Evolutionary conservation across 345 rosid species (phyloP).

Genomic region (Arabidopsis thaliana): DNA sequence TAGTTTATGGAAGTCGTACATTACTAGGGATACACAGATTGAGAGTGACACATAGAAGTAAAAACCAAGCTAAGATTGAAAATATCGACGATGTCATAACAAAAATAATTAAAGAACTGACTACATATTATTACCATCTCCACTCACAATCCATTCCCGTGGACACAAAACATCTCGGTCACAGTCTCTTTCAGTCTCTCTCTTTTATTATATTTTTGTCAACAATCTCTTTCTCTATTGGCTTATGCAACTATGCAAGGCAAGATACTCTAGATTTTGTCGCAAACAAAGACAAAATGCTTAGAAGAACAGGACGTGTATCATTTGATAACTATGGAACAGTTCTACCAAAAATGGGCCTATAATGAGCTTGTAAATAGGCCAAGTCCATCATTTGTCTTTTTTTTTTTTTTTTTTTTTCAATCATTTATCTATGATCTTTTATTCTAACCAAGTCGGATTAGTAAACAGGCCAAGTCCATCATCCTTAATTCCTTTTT

Average conservation of each 20-base stretch:
- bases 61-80: not conserved
- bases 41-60: slow-evolving; percentile 14
- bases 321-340: not conserved
- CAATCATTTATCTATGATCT: not conserved
- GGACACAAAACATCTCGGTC: slow-evolving; percentile 13
- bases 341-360: not conserved
- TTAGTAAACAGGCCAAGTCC: not conserved
- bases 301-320: not conserved
- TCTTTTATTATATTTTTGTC: not conserved
- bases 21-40: not conserved
- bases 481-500: not conserved
- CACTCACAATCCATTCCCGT: not conserved
- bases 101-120: slow-evolving; percentile 29
- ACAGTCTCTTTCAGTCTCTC: not conserved
- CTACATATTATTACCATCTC: slow-evolving; percentile 1
- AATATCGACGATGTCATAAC: slow-evolving; percentile 11
- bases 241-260: not conserved
- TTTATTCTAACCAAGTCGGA: not conserved
- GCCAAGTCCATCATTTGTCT: not conserved
- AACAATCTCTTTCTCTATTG: not conserved
- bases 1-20: not conserved
- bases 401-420: not conserved
- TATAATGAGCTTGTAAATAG: not conserved
- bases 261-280: not conserved
- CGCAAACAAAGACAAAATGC: not conserved